Evolutionary conservation across 1,284 basidiomycete genomes (phyloP).

Genomic region (Naganishia sp.): DNA sequence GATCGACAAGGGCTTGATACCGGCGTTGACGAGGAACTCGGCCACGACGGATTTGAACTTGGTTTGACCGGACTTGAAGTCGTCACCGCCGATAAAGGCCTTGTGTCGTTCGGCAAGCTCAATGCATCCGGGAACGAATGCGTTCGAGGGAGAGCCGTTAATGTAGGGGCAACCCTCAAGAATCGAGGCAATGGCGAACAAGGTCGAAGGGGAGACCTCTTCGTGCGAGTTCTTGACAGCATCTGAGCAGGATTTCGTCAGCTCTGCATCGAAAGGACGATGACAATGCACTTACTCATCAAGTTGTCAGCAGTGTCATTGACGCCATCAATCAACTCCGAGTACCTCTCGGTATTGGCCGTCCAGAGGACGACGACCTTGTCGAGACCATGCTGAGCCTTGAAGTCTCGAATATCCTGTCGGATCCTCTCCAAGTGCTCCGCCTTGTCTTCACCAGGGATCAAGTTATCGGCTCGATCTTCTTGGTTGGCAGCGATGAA

Average conservation of each 20-base stretch:
- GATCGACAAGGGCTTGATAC: conserved; percentile 96
- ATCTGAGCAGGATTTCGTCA: conserved; percentile 36
- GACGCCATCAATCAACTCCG: conserved; percentile 87
- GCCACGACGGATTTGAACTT: conserved; percentile 93
- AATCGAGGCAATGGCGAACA: conserved; percentile 95
- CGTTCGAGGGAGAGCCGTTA: conserved; percentile 99
- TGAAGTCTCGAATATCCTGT: conserved; percentile 91
- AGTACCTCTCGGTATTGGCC: conserved; percentile 98
- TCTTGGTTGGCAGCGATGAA: conserved; percentile 98
- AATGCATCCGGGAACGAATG: conserved; percentile 94
- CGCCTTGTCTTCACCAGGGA: conserved; percentile 83
- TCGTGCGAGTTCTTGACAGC: conserved; percentile 81
- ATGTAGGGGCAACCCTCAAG: conserved; percentile 94
- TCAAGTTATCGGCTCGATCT: conserved; percentile 81
- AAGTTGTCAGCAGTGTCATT: conserved; percentile 94
- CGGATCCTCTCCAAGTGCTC: conserved; percentile 90
- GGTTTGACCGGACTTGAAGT: conserved; percentile 93
- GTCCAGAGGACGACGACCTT: conserved; percentile 94
- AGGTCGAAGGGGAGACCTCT: conserved; percentile 91
- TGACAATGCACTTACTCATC: conserved; percentile 55
- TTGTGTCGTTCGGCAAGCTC: conserved; percentile 84
- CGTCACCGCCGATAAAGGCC: conserved; percentile 96
- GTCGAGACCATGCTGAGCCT: conserved; percentile 78
- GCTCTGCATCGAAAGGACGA: too few relatives aligned
- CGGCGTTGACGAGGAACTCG: conserved; percentile 98